Evolutionary conservation across 2,329 filamentous ascomycete genomes (phyloP).

Genomic region (Cordyceps cateniannulata): DNA sequence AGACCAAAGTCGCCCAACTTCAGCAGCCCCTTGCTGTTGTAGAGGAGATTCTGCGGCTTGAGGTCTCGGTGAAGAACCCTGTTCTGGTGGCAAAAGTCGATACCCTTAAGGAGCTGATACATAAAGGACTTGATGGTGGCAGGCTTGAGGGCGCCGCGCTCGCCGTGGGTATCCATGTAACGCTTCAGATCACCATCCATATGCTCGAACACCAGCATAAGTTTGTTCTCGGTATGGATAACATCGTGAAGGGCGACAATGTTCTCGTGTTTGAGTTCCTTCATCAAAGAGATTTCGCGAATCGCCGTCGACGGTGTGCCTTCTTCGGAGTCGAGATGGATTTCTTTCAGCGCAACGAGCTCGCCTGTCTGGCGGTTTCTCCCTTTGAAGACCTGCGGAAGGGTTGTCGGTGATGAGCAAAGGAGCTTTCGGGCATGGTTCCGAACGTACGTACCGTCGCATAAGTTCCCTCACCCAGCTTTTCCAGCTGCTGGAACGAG

Average conservation of each 20-base stretch:
- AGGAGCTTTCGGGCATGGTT: not conserved
- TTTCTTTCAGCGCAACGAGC: constrained; percentile 94
- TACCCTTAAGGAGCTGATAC: constrained; percentile 92
- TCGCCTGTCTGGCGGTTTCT: constrained; percentile 95
- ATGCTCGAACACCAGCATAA: constrained; percentile 98
- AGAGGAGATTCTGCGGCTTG: constrained; percentile 94
- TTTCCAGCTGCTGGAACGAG: constrained; percentile 99
- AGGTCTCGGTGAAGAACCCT: constrained; percentile 91
- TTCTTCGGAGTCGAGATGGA: constrained; percentile 97
- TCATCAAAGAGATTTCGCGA: constrained; percentile 98
- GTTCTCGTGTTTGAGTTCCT: constrained; percentile 98
- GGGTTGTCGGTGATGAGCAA: constrained; percentile 1
- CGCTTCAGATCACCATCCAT: constrained; percentile 99
- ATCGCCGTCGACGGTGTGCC: constrained; percentile 96
- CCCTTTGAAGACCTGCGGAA: constrained; percentile 84
- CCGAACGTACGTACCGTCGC: constrained; percentile 63
- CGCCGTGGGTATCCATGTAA: constrained; percentile 93
- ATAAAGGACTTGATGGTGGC: constrained; percentile 97
- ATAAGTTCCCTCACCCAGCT: constrained; percentile 97
- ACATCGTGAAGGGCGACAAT: constrained; percentile 97
- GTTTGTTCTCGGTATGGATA: constrained; percentile 98
- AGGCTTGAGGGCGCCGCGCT: constrained; percentile 82
- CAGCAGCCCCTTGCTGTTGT: constrained; percentile 82
- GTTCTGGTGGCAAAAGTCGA: constrained; percentile 97
- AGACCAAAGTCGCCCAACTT: constrained; percentile 95